phyloP scores from a whole-genome alignment of 2,329 filamentous ascomycete genomes.

The Leptographium radiaticola region DNA sequence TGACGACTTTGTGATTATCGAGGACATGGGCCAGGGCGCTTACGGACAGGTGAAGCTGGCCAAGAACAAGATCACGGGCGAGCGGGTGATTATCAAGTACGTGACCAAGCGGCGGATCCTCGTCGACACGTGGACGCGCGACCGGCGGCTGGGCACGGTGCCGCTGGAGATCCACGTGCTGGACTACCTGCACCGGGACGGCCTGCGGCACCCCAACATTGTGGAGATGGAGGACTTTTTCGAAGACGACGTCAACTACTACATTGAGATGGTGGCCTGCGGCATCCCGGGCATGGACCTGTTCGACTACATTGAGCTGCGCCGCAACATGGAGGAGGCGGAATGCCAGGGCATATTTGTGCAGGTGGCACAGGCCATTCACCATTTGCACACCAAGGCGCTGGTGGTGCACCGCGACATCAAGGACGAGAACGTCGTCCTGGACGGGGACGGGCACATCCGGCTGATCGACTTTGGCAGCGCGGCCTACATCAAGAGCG shows the following conservation, averaged over 20 bases:
- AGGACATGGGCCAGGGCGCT: conserved; percentile 97
- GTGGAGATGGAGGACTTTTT: conserved; percentile 64
- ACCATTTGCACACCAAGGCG: conserved; percentile 83
- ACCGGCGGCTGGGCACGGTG: conserved; percentile 83
- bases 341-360: conserved; percentile 93
- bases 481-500: conserved; percentile 95
- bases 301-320: conserved; percentile 96
- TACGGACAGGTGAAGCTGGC: conserved; percentile 97
- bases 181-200: conserved; percentile 74
- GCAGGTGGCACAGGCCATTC: conserved; percentile 79
- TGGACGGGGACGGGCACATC: conserved; percentile 90
- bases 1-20: conserved; percentile 78
- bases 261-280: conserved; percentile 96
- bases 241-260: conserved; percentile 82
- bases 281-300: conserved; percentile 95
- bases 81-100: conserved; percentile 91
- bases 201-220: conserved; percentile 53
- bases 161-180: conserved; percentile 94
- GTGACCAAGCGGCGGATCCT: conserved; percentile 94
- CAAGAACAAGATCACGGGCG: conserved; percentile 64
- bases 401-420: conserved; percentile 94
- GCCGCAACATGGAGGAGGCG: conserved; percentile 88
- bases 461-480: conserved; percentile 98
- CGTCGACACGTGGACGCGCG: conserved; percentile 95
- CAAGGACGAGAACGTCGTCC: conserved; percentile 95